Evolutionary conservation across 768 basidiomycete genomes (phyloP).

Genomic region (Xerocomus potaroensis): DNA sequence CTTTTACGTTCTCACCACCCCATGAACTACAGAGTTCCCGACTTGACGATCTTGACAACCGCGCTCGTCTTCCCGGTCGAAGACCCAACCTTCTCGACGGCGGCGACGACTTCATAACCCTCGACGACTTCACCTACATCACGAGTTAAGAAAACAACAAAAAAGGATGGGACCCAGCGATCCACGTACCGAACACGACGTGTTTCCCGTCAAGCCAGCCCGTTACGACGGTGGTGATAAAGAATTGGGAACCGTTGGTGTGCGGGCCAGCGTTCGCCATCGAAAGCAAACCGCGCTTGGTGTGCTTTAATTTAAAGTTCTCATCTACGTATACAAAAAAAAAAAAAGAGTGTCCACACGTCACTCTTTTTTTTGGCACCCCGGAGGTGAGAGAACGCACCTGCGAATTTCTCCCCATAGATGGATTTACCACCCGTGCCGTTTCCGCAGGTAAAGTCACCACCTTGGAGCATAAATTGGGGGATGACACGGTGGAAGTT

Average conservation of each 20-base stretch:
- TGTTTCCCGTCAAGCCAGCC: constrained; percentile 79
- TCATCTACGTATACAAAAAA: constrained; percentile 51
- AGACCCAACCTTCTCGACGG: constrained; percentile 40
- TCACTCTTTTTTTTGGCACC: too few relatives aligned
- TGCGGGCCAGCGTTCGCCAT: constrained; percentile 81
- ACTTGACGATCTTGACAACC: constrained; percentile 47
- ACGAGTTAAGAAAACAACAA: neutral
- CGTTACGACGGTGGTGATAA: constrained; percentile 80
- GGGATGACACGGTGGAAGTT: constrained; percentile 83
- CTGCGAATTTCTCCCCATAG: constrained; percentile 64
- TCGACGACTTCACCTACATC: constrained; percentile 58
- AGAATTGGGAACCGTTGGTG: constrained; percentile 91
- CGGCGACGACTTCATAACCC: constrained; percentile 51
- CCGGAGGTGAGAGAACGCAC: constrained; percentile 32
- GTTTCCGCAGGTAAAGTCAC: constrained; percentile 69
- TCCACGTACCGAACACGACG: constrained; percentile 81
- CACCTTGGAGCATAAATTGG: constrained; percentile 86
- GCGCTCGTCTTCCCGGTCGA: constrained; percentile 38
- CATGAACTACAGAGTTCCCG: too few relatives aligned
- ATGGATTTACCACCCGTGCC: constrained; percentile 72
- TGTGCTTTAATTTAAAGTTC: constrained; percentile 78
- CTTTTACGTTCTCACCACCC: too few relatives aligned
- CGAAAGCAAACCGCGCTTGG: constrained; percentile 62
- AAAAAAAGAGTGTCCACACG: too few relatives aligned
- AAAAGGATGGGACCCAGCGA: neutral